Evolutionary conservation across 352 stramenopile genomes (phyloP).

Genomic region (Phytophthora tentaculata): DNA sequence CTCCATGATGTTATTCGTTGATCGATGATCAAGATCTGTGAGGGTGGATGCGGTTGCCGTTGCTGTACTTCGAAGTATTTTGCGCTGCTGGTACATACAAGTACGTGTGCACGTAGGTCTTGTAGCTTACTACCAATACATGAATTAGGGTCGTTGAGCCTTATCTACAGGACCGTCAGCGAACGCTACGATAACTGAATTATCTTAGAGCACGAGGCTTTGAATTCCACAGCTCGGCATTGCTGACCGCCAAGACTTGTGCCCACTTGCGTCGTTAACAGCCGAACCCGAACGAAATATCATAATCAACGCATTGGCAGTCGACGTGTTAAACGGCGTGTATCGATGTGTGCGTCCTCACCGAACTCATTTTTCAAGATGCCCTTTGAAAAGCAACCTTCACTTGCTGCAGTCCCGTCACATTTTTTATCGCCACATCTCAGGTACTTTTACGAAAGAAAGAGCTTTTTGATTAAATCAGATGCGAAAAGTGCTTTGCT

Average conservation of each 20-base stretch:
- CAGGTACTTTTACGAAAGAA: neutral
- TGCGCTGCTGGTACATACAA: too few relatives aligned
- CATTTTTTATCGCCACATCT: neutral
- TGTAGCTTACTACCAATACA: too few relatives aligned
- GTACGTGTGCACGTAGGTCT: too few relatives aligned
- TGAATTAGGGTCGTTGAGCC: too few relatives aligned
- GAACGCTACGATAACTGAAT: too few relatives aligned
- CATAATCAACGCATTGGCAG: neutral
- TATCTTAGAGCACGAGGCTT: too few relatives aligned
- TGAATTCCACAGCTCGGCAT: neutral
- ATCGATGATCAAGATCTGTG: too few relatives aligned
- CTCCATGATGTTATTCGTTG: too few relatives aligned
- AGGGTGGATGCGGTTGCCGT: too few relatives aligned
- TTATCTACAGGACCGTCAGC: too few relatives aligned
- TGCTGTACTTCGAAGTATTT: too few relatives aligned
- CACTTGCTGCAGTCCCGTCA: neutral
- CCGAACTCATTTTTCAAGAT: neutral
- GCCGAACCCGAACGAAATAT: neutral
- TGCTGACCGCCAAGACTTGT: neutral
- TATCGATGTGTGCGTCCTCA: slow-evolving; percentile 8
- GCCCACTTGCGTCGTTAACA: neutral
- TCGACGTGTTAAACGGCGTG: slow-evolving; percentile 17
- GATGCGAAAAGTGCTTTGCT: neutral
- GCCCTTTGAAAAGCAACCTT: neutral
- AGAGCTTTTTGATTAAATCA: neutral